Evolutionary conservation across 2,329 filamentous ascomycete species (phyloP), one percentile per base, ranked within the genome.

Genomic region (Alternaria hordeiaustralica): DNA sequence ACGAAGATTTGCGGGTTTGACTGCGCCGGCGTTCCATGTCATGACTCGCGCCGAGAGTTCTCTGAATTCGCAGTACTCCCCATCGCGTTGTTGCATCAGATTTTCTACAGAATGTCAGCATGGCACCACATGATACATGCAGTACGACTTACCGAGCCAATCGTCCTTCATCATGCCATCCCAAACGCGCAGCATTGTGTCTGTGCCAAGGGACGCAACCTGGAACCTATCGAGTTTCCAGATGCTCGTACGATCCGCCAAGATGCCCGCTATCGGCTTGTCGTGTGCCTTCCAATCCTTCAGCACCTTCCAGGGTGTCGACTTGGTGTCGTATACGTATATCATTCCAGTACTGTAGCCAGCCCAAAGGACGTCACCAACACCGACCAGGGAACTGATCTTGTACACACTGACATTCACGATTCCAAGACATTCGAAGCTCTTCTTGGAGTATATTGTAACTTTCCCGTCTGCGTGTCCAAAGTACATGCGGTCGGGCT

Each of bases 11-110:
- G 89, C 90, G 0, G 96, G 96, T n/a, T 96, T 97, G 15, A 91
- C 91, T n/a, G 96, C 96, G 2, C 96, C 96, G 2, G 94, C 95
- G 78, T 99, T 99, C 96, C 96, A 99, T 0, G 94, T 97, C 84
- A 98, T 87, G 25, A 97, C 88, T 41, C 93, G 84, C 12, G 92
- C 90, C 53, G 89, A 90, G 61, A 98, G 84, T 71, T 96, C 90
- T 58, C 94, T 87, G 78, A 98, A 97, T 26, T 88, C 86, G 82
- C 94, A 97, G 76, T 93, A 98, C 53, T 96, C 88, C 1, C 87
- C 85, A 73, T 97, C 94, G 65, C 90, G 89, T 30, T 87, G 86
- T 75, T 96, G 93, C 94, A 99, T 97, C 67, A 93, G 88, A 36
- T 86, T 84, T 80, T 97, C 94, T 87, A 63, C 53, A 13, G 10